Evolutionary conservation across 257 asterid species (phyloP), one percentile per base, ranked within the genome.

Genomic region (Solanum medicagineum): DNA sequence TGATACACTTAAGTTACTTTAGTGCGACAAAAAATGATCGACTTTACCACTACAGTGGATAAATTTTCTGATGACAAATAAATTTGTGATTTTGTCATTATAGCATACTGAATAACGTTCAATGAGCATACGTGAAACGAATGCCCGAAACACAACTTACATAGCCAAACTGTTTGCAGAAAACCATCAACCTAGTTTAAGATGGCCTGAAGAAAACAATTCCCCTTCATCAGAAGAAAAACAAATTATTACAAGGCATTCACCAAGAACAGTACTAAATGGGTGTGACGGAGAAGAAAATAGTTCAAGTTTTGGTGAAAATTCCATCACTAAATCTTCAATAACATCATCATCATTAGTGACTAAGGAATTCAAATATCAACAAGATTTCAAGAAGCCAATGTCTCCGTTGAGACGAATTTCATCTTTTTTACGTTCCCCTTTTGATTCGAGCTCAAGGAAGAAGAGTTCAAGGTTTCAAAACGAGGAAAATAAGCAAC

Each of bases 191-290:
- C 75, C 91, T 45, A 86, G 89, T 87, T 60, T 88, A 86, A 83
- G 89, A 45, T 87, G 94, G 93, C 86, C 94, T 44, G 62, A 42
- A 19, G 94, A 89, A 42, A 91, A 85, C 44, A 91, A 89, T 65
- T 88, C 93, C n/a, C 88, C 88, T 89, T 91, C 92, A 5, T 91
- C 95, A 14, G 92, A 90, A 14, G 92, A 90, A 42, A 91, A 82
- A n/a, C 88, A 79, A 14, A 71, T 80, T 14, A 60, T 88, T 22
- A 42, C 77, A 22, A 14, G 36, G 19, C 29, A 49, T 60, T 94
- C 98, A 4, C 98, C 98, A 60, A 92, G 84, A 44, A 89, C 95
- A 19, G 97, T 94, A 85, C 88, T 93, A 19, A 91, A 88, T 62
- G 86, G 88, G 0, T 88, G 87, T 22, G 93, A 92, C 88, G 88